Conservation (phyloP, 2,329 filamentous ascomycete species). For the Didymella pomorum region DNA sequence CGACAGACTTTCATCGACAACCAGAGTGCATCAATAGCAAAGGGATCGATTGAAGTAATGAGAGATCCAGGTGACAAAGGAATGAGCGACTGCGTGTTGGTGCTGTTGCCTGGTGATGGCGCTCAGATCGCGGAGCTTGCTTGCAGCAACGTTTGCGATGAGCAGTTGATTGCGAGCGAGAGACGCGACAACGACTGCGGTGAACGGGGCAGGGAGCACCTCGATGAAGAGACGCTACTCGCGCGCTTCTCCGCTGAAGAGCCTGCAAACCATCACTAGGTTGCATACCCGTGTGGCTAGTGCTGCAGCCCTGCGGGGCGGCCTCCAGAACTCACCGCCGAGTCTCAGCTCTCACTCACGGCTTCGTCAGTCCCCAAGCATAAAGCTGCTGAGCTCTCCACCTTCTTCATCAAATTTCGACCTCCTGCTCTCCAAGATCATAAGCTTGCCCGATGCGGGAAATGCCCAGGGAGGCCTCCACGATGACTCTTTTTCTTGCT, state of each 20-base stretch:
- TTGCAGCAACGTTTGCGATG: neutral
- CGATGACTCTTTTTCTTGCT: constrained; percentile 3
- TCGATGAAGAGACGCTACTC: constrained; percentile 13
- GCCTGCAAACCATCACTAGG: constrained; percentile 19
- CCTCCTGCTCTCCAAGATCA: neutral
- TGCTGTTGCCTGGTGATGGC: constrained; percentile 4
- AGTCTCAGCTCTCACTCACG: constrained; percentile 2
- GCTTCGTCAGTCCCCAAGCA: neutral
- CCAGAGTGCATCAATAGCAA: neutral
- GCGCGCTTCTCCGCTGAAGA: constrained; percentile 21
- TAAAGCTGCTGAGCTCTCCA: neutral
- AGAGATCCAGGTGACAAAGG: neutral
- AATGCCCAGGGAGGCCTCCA: neutral
- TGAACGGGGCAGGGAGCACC: constrained; percentile 10
- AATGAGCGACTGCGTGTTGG: neutral
- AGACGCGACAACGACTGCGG: constrained; percentile 3
- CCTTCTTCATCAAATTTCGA: neutral
- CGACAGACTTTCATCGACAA: neutral
- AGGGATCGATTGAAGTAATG: neutral
- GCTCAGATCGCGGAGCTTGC: neutral
- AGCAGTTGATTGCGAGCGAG: neutral
- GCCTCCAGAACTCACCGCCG: constrained; percentile 10
- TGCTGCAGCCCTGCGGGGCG: constrained; percentile 20
- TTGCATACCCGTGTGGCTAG: constrained; percentile 20
- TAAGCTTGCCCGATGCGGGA: neutral